Evolutionary conservation across 441 rosid genomes (phyloP).

Genomic region (Caryocar brasiliense): DNA sequence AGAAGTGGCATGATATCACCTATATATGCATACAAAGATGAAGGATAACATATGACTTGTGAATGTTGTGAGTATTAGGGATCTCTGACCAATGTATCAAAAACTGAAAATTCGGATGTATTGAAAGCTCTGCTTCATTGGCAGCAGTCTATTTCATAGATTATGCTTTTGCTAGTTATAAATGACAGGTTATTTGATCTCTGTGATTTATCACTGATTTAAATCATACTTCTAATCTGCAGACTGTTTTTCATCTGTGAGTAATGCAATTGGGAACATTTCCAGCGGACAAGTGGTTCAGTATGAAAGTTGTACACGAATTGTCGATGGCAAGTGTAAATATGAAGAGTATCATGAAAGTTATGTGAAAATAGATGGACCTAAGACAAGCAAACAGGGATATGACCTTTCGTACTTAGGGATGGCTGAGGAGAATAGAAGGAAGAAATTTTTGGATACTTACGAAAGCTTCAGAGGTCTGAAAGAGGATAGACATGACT

Average conservation of each 20-base stretch:
- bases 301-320: conserved; percentile 57
- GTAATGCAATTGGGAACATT: conserved; percentile 34
- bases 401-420: conserved; percentile 29
- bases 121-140: too few relatives aligned
- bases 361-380: conserved; percentile 59
- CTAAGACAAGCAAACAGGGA: conserved; percentile 36
- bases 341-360: conserved; percentile 66
- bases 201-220: background rate
- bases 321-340: conserved; percentile 44
- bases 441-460: conserved; percentile 42
- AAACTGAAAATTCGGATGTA: too few relatives aligned
- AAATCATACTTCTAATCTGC: conserved; percentile 2
- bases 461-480: conserved; percentile 59
- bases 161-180: too few relatives aligned
- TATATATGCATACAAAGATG: too few relatives aligned
- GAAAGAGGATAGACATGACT: conserved; percentile 37
- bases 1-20: background rate
- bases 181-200: too few relatives aligned
- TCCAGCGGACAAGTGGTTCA: conserved; percentile 64
- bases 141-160: too few relatives aligned
- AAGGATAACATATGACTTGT: too few relatives aligned
- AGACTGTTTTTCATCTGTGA: conserved; percentile 46
- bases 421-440: conserved; percentile 41
- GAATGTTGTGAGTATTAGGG: too few relatives aligned
- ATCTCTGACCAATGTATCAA: too few relatives aligned